Evolutionary conservation across 768 basidiomycete species (phyloP).

Genomic region (Trametes maxima): DNA sequence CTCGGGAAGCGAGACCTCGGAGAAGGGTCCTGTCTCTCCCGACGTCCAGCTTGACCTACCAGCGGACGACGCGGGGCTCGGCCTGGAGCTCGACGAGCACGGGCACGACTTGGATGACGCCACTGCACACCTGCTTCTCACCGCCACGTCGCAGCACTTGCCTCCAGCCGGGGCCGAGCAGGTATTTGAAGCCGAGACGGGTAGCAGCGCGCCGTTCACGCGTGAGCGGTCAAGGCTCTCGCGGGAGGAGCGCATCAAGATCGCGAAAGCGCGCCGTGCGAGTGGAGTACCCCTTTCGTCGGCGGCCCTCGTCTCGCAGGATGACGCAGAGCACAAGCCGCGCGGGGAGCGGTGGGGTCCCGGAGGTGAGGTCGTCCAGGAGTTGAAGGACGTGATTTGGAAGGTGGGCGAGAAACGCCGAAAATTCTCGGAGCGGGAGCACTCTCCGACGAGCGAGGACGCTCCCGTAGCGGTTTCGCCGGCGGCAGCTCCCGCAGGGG

Average conservation of each 20-base stretch:
- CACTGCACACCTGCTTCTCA: slow-evolving; percentile 54
- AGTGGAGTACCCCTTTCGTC: slow-evolving; percentile 34
- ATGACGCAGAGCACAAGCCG: slow-evolving; percentile 18
- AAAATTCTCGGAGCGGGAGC: slow-evolving; percentile 43
- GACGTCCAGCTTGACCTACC: slow-evolving; percentile 9
- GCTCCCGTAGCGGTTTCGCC: background rate
- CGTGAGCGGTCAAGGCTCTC: slow-evolving; percentile 68
- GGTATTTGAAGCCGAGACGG: slow-evolving; percentile 77
- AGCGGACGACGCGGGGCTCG: slow-evolving; percentile 11
- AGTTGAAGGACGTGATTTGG: slow-evolving; percentile 86
- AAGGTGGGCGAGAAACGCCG: slow-evolving; percentile 75
- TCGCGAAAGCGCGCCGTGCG: slow-evolving; percentile 57
- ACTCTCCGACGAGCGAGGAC: background rate
- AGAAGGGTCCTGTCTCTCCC: slow-evolving; percentile 47
- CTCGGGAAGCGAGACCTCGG: slow-evolving; percentile 56
- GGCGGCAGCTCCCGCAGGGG: background rate
- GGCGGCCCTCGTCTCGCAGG: slow-evolving; percentile 11
- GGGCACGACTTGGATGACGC: slow-evolving; percentile 61
- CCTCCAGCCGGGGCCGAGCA: slow-evolving; percentile 75
- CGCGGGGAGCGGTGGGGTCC: slow-evolving; percentile 63
- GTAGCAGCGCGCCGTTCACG: slow-evolving; percentile 38
- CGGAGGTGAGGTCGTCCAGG: slow-evolving; percentile 78
- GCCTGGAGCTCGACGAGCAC: slow-evolving; percentile 28
- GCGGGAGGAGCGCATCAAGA: slow-evolving; percentile 73
- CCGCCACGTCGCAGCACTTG: slow-evolving; percentile 54